Evolutionary conservation across 148 eudicot genomes (phyloP).

Genomic region (Hydrangea macrophylla): DNA sequence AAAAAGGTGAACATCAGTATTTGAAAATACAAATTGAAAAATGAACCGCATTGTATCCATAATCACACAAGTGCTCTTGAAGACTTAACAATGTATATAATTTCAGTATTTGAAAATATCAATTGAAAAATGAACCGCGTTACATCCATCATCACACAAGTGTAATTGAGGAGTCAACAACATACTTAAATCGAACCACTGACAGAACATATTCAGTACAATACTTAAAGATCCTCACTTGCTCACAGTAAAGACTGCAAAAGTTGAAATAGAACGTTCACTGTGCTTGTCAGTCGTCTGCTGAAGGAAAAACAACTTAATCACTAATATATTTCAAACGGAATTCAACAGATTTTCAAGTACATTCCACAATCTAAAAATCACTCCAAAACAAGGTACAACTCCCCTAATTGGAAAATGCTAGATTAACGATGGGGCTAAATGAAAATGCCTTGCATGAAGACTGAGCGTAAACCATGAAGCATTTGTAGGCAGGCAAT

Average conservation of each 20-base stretch:
- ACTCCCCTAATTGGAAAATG: neutral
- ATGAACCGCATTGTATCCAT: too few relatives aligned
- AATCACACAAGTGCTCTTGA: too few relatives aligned
- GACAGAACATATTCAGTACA: too few relatives aligned
- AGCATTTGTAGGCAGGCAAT: neutral
- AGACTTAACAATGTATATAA: too few relatives aligned
- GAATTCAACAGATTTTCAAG: neutral
- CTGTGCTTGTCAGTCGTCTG: neutral
- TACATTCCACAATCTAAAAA: neutral
- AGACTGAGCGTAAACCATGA: neutral
- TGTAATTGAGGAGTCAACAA: too few relatives aligned
- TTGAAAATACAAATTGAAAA: too few relatives aligned
- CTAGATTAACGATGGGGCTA: neutral
- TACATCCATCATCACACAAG: neutral
- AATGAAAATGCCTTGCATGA: neutral
- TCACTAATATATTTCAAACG: neutral
- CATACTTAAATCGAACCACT: neutral
- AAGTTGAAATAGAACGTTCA: neutral
- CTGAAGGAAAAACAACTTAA: neutral
- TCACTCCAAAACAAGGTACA: neutral
- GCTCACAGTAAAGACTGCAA: neutral
- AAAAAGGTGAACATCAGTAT: too few relatives aligned
- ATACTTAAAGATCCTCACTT: neutral
- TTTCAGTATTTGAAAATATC: neutral
- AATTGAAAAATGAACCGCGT: too few relatives aligned